These are phyloP conservation scores for Stipa capillata DNA, from an alignment of 176 grass and related monocot genomes.

Conservation along the genomic window DNA sequence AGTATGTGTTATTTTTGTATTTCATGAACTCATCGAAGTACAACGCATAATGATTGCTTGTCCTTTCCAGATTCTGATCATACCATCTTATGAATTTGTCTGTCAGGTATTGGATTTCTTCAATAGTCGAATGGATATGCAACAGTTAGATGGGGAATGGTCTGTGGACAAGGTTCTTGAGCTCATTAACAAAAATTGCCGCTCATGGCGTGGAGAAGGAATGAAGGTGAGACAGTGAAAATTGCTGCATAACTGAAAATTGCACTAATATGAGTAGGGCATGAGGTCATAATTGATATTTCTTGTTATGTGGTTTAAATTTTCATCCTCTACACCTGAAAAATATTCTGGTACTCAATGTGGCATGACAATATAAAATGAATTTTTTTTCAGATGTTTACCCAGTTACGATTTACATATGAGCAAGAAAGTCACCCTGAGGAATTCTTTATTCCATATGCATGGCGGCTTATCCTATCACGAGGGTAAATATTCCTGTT, in stretches of 20 bases:
- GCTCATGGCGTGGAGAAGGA: constrained; percentile 93
- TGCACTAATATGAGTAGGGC: not conserved
- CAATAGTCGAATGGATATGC: constrained; percentile 97
- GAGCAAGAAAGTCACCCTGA: constrained; percentile 99
- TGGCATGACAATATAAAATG: constrained; percentile 15
- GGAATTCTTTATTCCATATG: constrained; percentile 99
- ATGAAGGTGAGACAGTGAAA: constrained; percentile 76
- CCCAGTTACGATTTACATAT: constrained; percentile 92
- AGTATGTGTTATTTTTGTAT: constrained; percentile 35
- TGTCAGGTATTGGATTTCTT: constrained; percentile 93
- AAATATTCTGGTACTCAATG: constrained; percentile 11
- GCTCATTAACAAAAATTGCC: constrained; percentile 79
- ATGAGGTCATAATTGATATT: not conserved
- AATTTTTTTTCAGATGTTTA: constrained; percentile 90
- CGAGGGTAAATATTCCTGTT: constrained; percentile 52
- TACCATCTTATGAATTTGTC: not conserved
- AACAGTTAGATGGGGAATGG: constrained; percentile 84
- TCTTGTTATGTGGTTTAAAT: not conserved
- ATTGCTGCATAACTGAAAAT: not conserved
- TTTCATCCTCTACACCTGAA: not conserved
- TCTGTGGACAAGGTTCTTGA: constrained; percentile 97
- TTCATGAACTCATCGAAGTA: not conserved
- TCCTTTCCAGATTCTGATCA: constrained; percentile 17
- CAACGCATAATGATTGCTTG: not conserved
- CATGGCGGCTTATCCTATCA: constrained; percentile 84